A percentile compares a stretch with the other conserved stretches of the same genome.
phyloP scores from a whole-genome alignment of 1,284 basidiomycete species.

The Phenoliferia sp. region DNA sequence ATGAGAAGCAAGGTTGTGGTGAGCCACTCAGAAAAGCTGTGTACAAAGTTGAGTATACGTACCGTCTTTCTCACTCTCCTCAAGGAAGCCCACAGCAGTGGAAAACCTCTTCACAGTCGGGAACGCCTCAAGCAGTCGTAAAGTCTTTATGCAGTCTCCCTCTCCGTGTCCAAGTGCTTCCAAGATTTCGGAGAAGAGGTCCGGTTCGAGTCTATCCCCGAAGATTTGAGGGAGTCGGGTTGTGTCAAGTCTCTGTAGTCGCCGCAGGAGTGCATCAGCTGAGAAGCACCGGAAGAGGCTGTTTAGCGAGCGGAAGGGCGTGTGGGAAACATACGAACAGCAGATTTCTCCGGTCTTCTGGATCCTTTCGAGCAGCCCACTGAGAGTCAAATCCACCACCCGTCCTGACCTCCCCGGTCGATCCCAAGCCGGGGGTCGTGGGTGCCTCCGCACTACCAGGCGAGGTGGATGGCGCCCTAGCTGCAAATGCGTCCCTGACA shows the following conservation, averaged over 20 bases:
- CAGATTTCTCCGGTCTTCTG: background rate
- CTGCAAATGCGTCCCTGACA: too few relatives aligned
- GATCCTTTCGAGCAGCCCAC: background rate
- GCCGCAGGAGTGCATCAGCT: background rate
- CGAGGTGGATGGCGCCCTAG: too few relatives aligned
- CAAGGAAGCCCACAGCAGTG: background rate
- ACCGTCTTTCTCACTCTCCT: conserved; percentile 1
- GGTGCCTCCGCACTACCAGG: too few relatives aligned
- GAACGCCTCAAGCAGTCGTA: conserved; percentile 2
- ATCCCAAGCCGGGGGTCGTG: background rate
- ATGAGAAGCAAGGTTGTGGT: background rate
- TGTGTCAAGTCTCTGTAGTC: background rate
- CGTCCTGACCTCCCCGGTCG: background rate
- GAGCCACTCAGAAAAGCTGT: background rate
- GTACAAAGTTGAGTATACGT: background rate
- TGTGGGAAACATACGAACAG: too few relatives aligned
- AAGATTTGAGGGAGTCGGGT: background rate
- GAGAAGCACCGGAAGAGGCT: background rate
- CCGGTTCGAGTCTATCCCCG: background rate
- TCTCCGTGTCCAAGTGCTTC: background rate
- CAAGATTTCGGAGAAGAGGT: background rate
- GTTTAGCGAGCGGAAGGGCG: too few relatives aligned
- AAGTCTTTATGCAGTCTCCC: conserved; percentile 12
- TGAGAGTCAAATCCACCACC: background rate
- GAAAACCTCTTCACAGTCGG: background rate